Conservation (phyloP, 768 basidiomycete species). For the Rhizopogon salebrosus region DNA sequence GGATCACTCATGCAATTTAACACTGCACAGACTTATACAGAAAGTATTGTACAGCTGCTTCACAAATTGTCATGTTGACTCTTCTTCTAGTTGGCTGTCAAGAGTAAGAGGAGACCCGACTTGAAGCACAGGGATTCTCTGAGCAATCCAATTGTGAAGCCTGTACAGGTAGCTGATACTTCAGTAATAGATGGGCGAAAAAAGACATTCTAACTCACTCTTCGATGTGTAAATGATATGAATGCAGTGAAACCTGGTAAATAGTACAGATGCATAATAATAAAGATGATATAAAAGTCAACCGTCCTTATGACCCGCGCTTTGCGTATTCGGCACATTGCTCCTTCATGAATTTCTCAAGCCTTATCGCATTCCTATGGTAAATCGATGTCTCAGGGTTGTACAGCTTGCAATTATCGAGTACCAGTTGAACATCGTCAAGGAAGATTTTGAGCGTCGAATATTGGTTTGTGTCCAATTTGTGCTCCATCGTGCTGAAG, state of each 20-base stretch:
- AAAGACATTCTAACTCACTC: background rate
- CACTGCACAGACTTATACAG: too few relatives aligned
- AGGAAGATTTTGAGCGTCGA: conserved; percentile 65
- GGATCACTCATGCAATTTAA: too few relatives aligned
- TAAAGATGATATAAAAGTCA: conserved; percentile 3
- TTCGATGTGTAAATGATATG: background rate
- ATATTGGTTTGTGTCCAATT: conserved; percentile 87
- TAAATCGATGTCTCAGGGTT: conserved; percentile 81
- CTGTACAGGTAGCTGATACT: too few relatives aligned
- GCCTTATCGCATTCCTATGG: conserved; percentile 75
- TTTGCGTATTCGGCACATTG: conserved; percentile 30
- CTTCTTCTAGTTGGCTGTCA: too few relatives aligned
- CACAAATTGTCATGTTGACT: too few relatives aligned
- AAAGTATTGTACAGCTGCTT: too few relatives aligned
- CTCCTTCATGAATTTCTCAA: conserved; percentile 75
- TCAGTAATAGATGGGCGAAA: background rate
- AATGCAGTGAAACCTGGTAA: background rate
- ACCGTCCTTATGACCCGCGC: background rate
- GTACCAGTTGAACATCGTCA: conserved; percentile 78
- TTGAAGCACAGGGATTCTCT: background rate
- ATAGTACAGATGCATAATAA: conserved; percentile 1
- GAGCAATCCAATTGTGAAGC: background rate
- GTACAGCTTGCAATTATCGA: conserved; percentile 85
- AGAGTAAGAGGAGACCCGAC: too few relatives aligned
- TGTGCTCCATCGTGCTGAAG: conserved; percentile 81